Percentiles rank a stretch among this genome's conserved stretches.
These are phyloP conservation scores for Zanthoxylum bungeanum DNA, from an alignment of 345 rosid genomes.

Conservation along the genomic window DNA sequence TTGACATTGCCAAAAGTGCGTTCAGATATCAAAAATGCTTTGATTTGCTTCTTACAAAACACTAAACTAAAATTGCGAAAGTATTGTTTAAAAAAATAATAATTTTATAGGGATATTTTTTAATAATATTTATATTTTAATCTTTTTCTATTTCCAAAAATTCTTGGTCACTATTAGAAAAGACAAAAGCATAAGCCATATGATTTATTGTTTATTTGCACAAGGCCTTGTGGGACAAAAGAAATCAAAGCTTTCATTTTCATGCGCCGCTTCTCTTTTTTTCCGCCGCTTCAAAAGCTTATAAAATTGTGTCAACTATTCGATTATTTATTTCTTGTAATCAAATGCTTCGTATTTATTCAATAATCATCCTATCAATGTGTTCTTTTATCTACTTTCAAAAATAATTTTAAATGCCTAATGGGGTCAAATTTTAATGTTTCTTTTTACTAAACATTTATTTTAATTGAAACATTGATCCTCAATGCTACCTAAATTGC, in stretches of 20 bases:
- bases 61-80: neutral
- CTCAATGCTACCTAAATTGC: neutral
- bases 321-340: no score
- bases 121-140: no score
- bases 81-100: no score
- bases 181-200: neutral
- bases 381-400: neutral
- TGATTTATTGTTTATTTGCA: neutral
- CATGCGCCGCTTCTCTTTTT: constrained; percentile 31
- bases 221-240: constrained; percentile 2
- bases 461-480: neutral
- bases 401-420: neutral
- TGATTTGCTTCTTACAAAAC: neutral
- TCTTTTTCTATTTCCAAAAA: neutral
- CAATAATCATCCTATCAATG: neutral
- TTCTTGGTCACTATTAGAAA: neutral
- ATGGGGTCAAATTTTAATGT: neutral
- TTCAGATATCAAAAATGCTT: neutral
- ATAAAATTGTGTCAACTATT: neutral
- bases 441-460: neutral
- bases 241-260: neutral
- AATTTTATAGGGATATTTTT: no score
- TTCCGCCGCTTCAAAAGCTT: neutral
- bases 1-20: neutral
- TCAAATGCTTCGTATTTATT: neutral